These are phyloP conservation scores for Lizonia empirigonia DNA, from an alignment of 2,329 filamentous ascomycete species.

Conservation along the genomic window DNA sequence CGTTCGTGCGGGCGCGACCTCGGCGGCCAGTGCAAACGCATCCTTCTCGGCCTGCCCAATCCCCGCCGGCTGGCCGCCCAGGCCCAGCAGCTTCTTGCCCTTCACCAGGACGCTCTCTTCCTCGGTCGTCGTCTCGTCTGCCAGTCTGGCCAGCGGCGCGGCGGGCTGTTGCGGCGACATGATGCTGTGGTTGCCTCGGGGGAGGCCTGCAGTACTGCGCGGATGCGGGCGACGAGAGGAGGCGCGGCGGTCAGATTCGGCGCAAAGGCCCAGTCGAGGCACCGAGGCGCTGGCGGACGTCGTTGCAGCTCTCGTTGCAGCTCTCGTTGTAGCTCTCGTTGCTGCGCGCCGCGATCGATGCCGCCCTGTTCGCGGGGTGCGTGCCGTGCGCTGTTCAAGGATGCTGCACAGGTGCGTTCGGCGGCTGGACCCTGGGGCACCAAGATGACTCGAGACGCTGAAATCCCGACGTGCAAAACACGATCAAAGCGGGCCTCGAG, in stretches of 20 bases:
- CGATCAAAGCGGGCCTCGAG: background rate
- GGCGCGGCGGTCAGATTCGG: background rate
- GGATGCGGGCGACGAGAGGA: background rate
- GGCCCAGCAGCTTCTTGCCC: slow-evolving; percentile 46
- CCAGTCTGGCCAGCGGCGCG: slow-evolving; percentile 10
- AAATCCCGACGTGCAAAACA: no score
- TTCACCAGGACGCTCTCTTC: slow-evolving; percentile 38
- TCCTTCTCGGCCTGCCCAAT: slow-evolving; percentile 20
- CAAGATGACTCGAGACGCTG: no score
- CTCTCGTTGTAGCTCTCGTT: no score
- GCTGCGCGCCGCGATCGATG: slow-evolving; percentile 10
- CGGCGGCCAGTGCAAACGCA: slow-evolving; percentile 16
- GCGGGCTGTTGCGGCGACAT: slow-evolving; percentile 10
- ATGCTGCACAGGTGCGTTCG: slow-evolving; percentile 10
- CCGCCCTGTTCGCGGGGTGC: no score
- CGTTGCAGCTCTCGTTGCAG: no score
- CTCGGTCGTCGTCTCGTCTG: slow-evolving; percentile 19
- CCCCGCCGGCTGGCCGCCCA: slow-evolving; percentile 45
- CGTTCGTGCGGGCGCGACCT: slow-evolving; percentile 16
- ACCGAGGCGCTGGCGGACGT: background rate
- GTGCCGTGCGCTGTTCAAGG: slow-evolving; percentile 15
- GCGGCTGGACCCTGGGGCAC: slow-evolving; percentile 9
- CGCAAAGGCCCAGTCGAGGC: no score
- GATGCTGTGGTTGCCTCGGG: no score
- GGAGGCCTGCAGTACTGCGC: background rate